Conservation (phyloP, 495 filamentous ascomycete genomes). For the Aspergillus carlsbadensis region DNA sequence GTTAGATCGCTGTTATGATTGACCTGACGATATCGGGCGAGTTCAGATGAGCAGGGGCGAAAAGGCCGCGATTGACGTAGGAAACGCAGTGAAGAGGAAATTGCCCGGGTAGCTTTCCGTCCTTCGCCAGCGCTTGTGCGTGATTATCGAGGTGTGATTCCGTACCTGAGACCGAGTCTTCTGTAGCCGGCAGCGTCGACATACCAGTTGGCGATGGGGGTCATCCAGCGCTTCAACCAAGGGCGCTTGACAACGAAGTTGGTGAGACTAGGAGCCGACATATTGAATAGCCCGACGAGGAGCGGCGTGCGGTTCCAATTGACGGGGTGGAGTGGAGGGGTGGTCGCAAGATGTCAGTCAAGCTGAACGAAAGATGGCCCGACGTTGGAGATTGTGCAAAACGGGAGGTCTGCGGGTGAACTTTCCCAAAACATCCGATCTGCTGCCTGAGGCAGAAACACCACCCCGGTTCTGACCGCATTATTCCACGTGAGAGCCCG, state of each 20-base stretch:
- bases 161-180: constrained; percentile 85
- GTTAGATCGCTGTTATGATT: constrained; percentile 11
- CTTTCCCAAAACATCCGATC: constrained; percentile 35
- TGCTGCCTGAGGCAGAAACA: constrained; percentile 20
- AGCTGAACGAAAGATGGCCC: constrained; percentile 42
- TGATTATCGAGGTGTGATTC: constrained; percentile 15
- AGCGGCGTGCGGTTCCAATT: constrained; percentile 25
- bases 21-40: constrained; percentile 14
- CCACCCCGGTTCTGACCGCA: constrained; percentile 1
- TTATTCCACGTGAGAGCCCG: constrained; percentile 6
- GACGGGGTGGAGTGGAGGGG: constrained; percentile 27
- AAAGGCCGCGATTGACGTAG: neutral
- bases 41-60: constrained; percentile 19
- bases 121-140: constrained; percentile 3
- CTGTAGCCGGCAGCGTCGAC: constrained; percentile 83
- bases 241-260: constrained; percentile 75
- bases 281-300: constrained; percentile 45
- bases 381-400: constrained; percentile 52
- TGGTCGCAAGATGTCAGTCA: constrained; percentile 32
- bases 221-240: constrained; percentile 76
- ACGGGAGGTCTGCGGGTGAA: constrained; percentile 37
- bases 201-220: constrained; percentile 82
- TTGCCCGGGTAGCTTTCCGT: neutral
- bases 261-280: constrained; percentile 72
- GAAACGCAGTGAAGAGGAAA: neutral